Conservation (phyloP, 2,329 filamentous ascomycete genomes). For the Ophiostoma populinum region DNA sequence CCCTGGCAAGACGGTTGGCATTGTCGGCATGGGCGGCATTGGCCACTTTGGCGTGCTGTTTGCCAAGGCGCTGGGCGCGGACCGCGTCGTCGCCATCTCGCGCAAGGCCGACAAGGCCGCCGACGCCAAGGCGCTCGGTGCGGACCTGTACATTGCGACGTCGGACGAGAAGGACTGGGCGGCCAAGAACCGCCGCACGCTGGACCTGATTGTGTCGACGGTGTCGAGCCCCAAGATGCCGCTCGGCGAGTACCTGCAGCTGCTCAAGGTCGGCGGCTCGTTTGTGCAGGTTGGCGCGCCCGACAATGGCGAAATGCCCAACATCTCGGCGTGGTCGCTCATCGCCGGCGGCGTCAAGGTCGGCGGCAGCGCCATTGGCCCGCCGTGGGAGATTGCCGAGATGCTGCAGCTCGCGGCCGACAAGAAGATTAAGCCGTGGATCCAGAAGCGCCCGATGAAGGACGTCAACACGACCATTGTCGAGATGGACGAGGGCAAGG, state of each 20-base stretch:
- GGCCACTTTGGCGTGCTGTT: constrained; percentile 12
- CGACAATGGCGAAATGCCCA: constrained; percentile 29
- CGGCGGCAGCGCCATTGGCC: constrained; percentile 29
- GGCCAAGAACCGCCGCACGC: constrained; percentile 27
- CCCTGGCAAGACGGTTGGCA: constrained; percentile 11
- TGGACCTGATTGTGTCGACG: constrained; percentile 43
- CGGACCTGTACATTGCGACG: constrained; percentile 16
- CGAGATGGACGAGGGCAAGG: constrained; percentile 39
- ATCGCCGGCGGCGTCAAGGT: constrained; percentile 37
- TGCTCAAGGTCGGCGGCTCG: constrained; percentile 48
- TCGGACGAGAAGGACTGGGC: constrained; percentile 37
- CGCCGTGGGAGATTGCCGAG: constrained; percentile 39
- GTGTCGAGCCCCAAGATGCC: constrained; percentile 40
- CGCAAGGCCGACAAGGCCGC: constrained; percentile 7
- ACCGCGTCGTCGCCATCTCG: constrained; percentile 11
- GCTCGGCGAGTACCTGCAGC: constrained; percentile 39
- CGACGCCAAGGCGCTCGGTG: constrained; percentile 9
- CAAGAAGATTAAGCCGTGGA: constrained; percentile 39
- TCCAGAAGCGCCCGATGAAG: constrained; percentile 36
- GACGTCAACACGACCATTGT: constrained; percentile 39
- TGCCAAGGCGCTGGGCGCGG: constrained; percentile 11
- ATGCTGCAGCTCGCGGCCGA: constrained; percentile 44
- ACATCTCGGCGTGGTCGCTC: constrained; percentile 37
- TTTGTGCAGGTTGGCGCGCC: constrained; percentile 50
- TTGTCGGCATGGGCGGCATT: constrained; percentile 12